Conservation (phyloP, 805 yeast species). For the Starmera dryadoides region DNA sequence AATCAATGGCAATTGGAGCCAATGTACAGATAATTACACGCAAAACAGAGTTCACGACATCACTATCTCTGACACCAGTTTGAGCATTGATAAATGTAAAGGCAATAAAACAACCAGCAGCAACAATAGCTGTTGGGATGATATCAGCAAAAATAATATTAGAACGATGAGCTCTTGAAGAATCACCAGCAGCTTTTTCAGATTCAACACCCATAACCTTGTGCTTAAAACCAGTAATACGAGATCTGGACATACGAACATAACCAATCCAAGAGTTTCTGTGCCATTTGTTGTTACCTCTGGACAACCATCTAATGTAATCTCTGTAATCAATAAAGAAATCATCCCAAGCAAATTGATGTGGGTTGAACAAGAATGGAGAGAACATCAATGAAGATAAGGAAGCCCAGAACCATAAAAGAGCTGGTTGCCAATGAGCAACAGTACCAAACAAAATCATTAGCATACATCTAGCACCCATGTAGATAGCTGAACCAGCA, state of each 20-base stretch:
- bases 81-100: slow-evolving; percentile 80
- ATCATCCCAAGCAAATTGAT: slow-evolving; percentile 94
- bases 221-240: slow-evolving; percentile 77
- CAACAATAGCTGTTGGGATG: slow-evolving; percentile 61
- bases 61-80: slow-evolving; percentile 60
- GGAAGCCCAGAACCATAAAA: slow-evolving; percentile 97
- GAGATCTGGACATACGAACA: slow-evolving; percentile 73
- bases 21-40: slow-evolving; percentile 75
- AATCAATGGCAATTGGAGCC: slow-evolving; percentile 86
- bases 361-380: slow-evolving; percentile 95
- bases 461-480: slow-evolving; percentile 75
- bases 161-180: slow-evolving; percentile 74
- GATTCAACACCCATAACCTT: slow-evolving; percentile 70
- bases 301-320: slow-evolving; percentile 83
- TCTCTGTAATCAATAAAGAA: slow-evolving; percentile 95
- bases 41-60: slow-evolving; percentile 57
- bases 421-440: slow-evolving; percentile 86
- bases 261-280: slow-evolving; percentile 87
- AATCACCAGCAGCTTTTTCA: slow-evolving; percentile 79
- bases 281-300: slow-evolving; percentile 87
- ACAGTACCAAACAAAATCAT: slow-evolving; percentile 68
- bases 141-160: slow-evolving; percentile 67
- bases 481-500: slow-evolving; percentile 75
- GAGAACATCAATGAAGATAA: slow-evolving; percentile 81
- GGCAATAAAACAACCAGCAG: slow-evolving; percentile 76